Percentiles rank a stretch among this genome's conserved stretches.
phyloP scores from a whole-genome alignment of 306 rosid species.

The Astragalus membranaceus region DNA sequence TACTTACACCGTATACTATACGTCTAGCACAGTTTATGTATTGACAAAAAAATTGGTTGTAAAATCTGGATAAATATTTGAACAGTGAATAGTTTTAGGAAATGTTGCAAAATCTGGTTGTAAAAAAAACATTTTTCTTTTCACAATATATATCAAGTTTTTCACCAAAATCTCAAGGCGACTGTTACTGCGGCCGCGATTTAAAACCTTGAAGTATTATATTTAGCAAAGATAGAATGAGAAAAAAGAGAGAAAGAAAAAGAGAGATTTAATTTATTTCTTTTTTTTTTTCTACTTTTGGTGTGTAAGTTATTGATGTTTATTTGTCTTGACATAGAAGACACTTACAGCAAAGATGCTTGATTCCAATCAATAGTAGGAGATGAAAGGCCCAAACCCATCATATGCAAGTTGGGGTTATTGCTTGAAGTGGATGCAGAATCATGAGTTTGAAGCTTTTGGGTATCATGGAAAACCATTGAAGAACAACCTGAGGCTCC shows the following conservation, averaged over 20 bases:
- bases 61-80: too few species aligned
- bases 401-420: conserved; percentile 70
- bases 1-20: too few species aligned
- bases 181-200: too few species aligned
- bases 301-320: not conserved
- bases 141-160: too few species aligned
- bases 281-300: not conserved
- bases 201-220: not conserved
- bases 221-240: not conserved
- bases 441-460: conserved; percentile 39
- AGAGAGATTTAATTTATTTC: not conserved
- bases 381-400: conserved; percentile 76
- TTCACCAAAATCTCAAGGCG: too few species aligned
- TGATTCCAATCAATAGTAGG: conserved; percentile 80
- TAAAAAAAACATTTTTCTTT: too few species aligned
- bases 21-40: too few species aligned
- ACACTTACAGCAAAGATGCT: conserved; percentile 62
- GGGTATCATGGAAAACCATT: conserved; percentile 45
- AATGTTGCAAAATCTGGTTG: too few species aligned
- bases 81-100: too few species aligned
- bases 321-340: conserved; percentile 19
- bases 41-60: too few species aligned
- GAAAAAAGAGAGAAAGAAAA: conserved; percentile 2
- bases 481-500: conserved; percentile 40
- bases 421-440: conserved; percentile 34